A percentile compares a stretch with the other conserved stretches of the same genome.
Conservation (phyloP, 2,329 filamentous ascomycete species). For the Aspergillus carbonarius region DNA sequence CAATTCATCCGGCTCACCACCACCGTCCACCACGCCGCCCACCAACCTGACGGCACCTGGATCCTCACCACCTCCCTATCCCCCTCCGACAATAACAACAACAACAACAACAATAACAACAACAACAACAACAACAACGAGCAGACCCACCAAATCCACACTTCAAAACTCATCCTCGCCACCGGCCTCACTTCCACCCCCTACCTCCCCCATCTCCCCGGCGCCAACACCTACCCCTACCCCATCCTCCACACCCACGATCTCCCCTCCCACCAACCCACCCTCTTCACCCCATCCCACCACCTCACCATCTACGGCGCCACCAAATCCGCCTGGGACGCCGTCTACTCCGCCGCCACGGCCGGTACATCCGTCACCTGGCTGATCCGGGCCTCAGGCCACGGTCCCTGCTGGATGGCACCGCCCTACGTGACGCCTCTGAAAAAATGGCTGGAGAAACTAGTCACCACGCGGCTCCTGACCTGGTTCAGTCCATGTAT, state of each 20-base stretch:
- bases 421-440: conserved; percentile 62
- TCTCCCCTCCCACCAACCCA: conserved; percentile 43
- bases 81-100: conserved; percentile 4
- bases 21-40: conserved; percentile 51
- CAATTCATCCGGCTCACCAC: conserved; percentile 52
- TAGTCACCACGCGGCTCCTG: conserved; percentile 65
- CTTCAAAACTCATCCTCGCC: conserved; percentile 58
- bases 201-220: conserved; percentile 53
- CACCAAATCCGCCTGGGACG: conserved; percentile 64
- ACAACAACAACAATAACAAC: too few species aligned
- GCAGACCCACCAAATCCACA: conserved; percentile 22
- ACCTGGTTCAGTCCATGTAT: conserved; percentile 75
- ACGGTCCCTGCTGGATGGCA: conserved; percentile 43
- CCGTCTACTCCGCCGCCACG: conserved; percentile 58
- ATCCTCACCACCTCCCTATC: conserved; percentile 23
- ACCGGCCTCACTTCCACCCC: conserved; percentile 62
- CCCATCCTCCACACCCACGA: conserved; percentile 60
- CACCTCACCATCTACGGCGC: conserved; percentile 55
- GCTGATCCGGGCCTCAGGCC: conserved; percentile 44
- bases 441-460: conserved; percentile 67
- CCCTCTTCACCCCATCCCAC: conserved; percentile 30
- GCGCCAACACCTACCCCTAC: conserved; percentile 51
- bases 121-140: too few species aligned
- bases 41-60: conserved; percentile 38
- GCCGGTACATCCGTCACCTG: conserved; percentile 50